phyloP scores from a whole-genome alignment of 2,329 filamentous ascomycete species.

The Truncatella angustata region DNA sequence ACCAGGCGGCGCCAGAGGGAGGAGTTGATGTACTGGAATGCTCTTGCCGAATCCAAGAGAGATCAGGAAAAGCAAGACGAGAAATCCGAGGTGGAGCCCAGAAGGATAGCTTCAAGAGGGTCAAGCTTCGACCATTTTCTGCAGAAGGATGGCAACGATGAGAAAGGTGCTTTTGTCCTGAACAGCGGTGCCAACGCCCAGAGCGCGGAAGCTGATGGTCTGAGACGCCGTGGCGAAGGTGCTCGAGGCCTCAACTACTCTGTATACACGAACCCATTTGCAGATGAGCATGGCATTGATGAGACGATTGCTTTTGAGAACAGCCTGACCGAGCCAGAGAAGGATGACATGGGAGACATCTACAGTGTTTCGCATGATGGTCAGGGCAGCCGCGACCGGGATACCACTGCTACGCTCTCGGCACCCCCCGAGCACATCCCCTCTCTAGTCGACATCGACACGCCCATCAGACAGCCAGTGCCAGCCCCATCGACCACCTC shows the following conservation, averaged over 20 bases:
- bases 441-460: constrained; percentile 31
- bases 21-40: constrained; percentile 66
- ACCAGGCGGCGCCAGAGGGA: constrained; percentile 60
- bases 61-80: constrained; percentile 31
- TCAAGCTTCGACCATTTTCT: constrained; percentile 61
- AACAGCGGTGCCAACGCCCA: constrained; percentile 52
- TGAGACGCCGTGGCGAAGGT: constrained; percentile 48
- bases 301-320: constrained; percentile 40
- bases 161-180: constrained; percentile 56
- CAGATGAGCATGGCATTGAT: constrained; percentile 56
- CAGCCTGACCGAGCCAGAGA: constrained; percentile 41
- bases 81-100: constrained; percentile 20
- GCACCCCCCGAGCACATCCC: constrained; percentile 24
- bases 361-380: constrained; percentile 55
- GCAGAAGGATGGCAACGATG: constrained; percentile 46
- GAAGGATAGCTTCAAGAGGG: constrained; percentile 28
- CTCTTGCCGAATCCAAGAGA: constrained; percentile 37
- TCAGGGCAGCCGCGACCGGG: constrained; percentile 13
- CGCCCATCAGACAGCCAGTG: background rate
- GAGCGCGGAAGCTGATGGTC: constrained; percentile 36
- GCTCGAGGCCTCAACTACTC: constrained; percentile 45
- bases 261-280: constrained; percentile 58
- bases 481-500: constrained; percentile 26
- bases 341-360: constrained; percentile 50
- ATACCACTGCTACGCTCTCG: constrained; percentile 15